phyloP scores from a whole-genome alignment of 345 rosid species.

The Aegle marmelos region DNA sequence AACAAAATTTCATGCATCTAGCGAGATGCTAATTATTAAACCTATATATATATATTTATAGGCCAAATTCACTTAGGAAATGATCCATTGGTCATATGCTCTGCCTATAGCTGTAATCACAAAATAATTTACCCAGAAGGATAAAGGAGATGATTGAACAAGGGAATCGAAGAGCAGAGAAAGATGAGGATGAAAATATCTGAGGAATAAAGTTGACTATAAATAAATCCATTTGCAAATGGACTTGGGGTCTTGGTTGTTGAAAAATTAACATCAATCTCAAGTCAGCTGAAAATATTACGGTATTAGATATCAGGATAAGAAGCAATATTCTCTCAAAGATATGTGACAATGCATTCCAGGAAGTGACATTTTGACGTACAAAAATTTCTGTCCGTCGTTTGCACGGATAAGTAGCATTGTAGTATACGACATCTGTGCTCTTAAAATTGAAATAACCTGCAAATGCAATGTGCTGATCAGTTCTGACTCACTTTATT shows the following conservation, averaged over 20 bases:
- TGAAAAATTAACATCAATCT: background rate
- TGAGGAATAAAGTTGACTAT: constrained; percentile 10
- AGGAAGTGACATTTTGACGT: background rate
- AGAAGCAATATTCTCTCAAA: background rate
- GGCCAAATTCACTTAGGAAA: background rate
- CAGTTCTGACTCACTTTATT: background rate
- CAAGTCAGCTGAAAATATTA: background rate
- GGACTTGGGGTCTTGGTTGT: constrained; percentile 2
- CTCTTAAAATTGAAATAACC: background rate
- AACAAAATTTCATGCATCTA: too few relatives aligned
- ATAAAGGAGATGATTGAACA: background rate
- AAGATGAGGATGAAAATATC: background rate
- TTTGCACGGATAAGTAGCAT: background rate
- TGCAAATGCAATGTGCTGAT: background rate
- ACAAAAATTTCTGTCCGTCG: background rate
- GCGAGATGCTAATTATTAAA: too few relatives aligned
- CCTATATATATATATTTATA: too few relatives aligned
- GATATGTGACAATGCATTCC: background rate
- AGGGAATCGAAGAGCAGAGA: constrained; percentile 1
- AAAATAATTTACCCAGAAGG: background rate
- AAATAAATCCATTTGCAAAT: background rate
- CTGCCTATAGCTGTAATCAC: background rate
- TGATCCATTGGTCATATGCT: background rate
- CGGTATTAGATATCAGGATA: background rate
- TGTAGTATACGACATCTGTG: background rate